A percentile compares a stretch with the other conserved stretches of the same genome.
These are phyloP conservation scores for Pythium brassicae DNA, from an alignment of 352 stramenopile species.

Conservation along the genomic window DNA sequence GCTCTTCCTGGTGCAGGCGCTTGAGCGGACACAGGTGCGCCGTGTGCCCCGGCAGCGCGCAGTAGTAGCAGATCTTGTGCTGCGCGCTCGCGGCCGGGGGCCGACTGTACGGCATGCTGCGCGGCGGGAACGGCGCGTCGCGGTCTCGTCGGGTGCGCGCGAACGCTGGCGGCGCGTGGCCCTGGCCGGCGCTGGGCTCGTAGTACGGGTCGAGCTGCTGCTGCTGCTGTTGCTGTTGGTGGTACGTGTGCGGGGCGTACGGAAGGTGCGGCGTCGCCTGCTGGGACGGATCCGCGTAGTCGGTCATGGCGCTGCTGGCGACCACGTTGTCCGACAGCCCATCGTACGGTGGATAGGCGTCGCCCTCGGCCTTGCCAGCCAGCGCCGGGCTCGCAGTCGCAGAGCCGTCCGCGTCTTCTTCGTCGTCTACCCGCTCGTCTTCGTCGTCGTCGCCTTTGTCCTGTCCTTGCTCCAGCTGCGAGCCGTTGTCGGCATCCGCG, in stretches of 20 bases:
- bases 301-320: no score
- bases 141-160: not conserved
- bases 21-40: slow-evolving; percentile 9
- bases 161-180: not conserved
- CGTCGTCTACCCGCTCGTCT: no score
- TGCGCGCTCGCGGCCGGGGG: not conserved
- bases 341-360: no score
- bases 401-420: not conserved
- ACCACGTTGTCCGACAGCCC: no score
- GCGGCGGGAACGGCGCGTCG: not conserved
- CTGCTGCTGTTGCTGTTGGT: not conserved
- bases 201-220: slow-evolving; percentile 2
- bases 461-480: not conserved
- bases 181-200: not conserved
- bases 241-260: not conserved
- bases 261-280: not conserved
- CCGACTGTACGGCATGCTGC: slow-evolving; percentile 1
- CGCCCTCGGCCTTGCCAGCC: slow-evolving; percentile 1
- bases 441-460: not conserved
- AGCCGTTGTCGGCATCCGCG: no score
- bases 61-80: slow-evolving; percentile 9
- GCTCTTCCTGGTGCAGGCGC: slow-evolving; percentile 8
- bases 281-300: no score
- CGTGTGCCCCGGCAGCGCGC: slow-evolving; percentile 2
- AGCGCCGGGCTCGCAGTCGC: slow-evolving; percentile 1